A percentile compares a stretch with the other conserved stretches of the same genome.
Evolutionary conservation across 2,329 filamentous ascomycete species (phyloP).

Genomic region (Lasiodiplodia gonubiensis): DNA sequence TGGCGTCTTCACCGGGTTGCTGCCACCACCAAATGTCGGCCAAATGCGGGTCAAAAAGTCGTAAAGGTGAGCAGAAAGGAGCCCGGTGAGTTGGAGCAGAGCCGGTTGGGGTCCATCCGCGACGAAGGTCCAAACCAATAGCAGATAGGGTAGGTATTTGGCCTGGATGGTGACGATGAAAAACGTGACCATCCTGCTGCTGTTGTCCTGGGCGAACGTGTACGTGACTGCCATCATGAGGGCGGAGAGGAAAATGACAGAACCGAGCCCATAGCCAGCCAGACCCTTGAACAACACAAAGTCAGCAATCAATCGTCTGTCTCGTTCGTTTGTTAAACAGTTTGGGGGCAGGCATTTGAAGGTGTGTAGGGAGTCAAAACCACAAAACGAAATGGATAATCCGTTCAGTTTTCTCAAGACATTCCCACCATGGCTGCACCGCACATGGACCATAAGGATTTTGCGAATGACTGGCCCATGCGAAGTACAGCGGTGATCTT

Average conservation of each 20-base stretch:
- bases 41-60: slow-evolving; percentile 89
- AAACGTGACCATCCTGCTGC: slow-evolving; percentile 75
- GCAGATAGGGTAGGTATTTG: slow-evolving; percentile 79
- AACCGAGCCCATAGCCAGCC: slow-evolving; percentile 59
- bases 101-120: slow-evolving; percentile 64
- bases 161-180: slow-evolving; percentile 84
- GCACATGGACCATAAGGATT: slow-evolving; percentile 51
- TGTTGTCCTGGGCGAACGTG: slow-evolving; percentile 84
- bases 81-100: slow-evolving; percentile 72
- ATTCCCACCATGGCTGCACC: slow-evolving; percentile 59
- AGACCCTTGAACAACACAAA: slow-evolving; percentile 43
- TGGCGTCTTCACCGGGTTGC: slow-evolving; percentile 77
- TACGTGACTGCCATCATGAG: slow-evolving; percentile 82
- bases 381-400: slow-evolving; percentile 62
- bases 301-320: slow-evolving; percentile 6
- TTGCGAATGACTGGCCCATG: slow-evolving; percentile 58
- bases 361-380: slow-evolving; percentile 70
- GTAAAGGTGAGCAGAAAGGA: slow-evolving; percentile 86
- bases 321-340: not conserved
- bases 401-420: slow-evolving; percentile 60
- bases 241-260: slow-evolving; percentile 61
- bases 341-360: slow-evolving; percentile 13
- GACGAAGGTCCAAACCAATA: slow-evolving; percentile 76
- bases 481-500: slow-evolving; percentile 59
- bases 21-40: slow-evolving; percentile 85